Conservation (phyloP, 2,329 filamentous ascomycete species). For the Knufia fluminis region DNA sequence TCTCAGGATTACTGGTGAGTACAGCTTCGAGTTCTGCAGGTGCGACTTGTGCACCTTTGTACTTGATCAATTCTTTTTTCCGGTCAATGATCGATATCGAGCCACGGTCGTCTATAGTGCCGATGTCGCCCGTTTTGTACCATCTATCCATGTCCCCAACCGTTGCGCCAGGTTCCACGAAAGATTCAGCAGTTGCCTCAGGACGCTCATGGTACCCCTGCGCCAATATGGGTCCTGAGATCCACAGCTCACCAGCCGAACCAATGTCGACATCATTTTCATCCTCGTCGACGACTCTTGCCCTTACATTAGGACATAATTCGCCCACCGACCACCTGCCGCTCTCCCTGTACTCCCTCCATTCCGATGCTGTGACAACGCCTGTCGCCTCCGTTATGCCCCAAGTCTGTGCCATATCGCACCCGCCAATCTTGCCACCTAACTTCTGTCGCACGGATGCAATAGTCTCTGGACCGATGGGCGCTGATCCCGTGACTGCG, state of each 20-base stretch:
- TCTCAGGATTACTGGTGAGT: constrained; percentile 35
- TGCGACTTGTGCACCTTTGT: constrained; percentile 46
- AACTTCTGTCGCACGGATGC: too few species aligned
- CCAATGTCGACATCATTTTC: constrained; percentile 42
- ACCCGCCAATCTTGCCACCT: too few species aligned
- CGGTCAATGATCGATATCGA: constrained; percentile 79
- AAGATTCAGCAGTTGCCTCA: constrained; percentile 41
- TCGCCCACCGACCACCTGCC: constrained; percentile 46
- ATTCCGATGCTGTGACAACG: constrained; percentile 37
- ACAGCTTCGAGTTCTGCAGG: constrained; percentile 40
- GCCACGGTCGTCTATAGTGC: constrained; percentile 60
- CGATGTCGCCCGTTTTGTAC: constrained; percentile 81
- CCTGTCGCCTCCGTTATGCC: constrained; percentile 51
- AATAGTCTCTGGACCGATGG: constrained; percentile 33
- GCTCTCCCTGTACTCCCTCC: constrained; percentile 32
- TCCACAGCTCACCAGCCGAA: constrained; percentile 28
- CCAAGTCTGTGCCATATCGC: constrained; percentile 46
- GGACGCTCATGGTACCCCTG: constrained; percentile 31
- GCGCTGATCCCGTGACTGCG: too few species aligned
- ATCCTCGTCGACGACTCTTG: constrained; percentile 45
- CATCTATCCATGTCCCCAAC: constrained; percentile 57
- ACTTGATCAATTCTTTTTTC: constrained; percentile 50
- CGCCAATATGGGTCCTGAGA: constrained; percentile 25
- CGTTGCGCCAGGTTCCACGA: too few species aligned
- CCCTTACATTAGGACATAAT: constrained; percentile 46